Evolutionary conservation across 257 asterid species (phyloP), one percentile per base, ranked within the genome.

Genomic region (Marsdenia floribunda): DNA sequence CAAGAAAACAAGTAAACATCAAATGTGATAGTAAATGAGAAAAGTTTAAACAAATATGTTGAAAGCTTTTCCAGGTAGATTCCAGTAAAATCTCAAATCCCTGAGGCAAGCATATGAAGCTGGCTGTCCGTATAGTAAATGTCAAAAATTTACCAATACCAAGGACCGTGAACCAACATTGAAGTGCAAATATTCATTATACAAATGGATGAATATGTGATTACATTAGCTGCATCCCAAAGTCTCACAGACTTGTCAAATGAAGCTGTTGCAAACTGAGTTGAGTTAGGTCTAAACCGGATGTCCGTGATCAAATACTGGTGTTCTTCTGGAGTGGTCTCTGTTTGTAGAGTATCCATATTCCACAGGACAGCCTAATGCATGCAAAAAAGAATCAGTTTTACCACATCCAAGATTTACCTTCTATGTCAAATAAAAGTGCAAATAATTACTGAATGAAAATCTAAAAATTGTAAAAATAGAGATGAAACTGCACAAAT

Each of bases 151-250:
- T 76, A 10, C 9, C 3, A 47, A 35, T 15, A 38, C 24, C 29
- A 46, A 73, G 49, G 61, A 71, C 63, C 55, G 35, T 52, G 22
- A 68, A 60, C 80, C 73, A 75, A 74, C 19, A 68, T 42, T 65
- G 22, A 68, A 73, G 70, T 29, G 63, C 46, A 12, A 74, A 54
- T 33, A 8, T 5, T 35, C 26, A 12, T 46, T 46, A 38, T 11
- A 40, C 26, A 52, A 42, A 72, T 78, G 75, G 60, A 67, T 71
- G 66, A 64, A 78, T 70, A 74, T 73, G 81, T 77, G 47, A 70
- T 84, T 87, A 93, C 98, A 83, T 93, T 91, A 73, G 97, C 91
- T 66, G 97, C 98, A 81, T 93, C 98, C 98, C 98, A 93, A 79
- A 93, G 76, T 87, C 97, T 87, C 78, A 93, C 96, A 38, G 98